Conservation (phyloP, 495 filamentous ascomycete species). For the Hypoxylon perforatum region DNA sequence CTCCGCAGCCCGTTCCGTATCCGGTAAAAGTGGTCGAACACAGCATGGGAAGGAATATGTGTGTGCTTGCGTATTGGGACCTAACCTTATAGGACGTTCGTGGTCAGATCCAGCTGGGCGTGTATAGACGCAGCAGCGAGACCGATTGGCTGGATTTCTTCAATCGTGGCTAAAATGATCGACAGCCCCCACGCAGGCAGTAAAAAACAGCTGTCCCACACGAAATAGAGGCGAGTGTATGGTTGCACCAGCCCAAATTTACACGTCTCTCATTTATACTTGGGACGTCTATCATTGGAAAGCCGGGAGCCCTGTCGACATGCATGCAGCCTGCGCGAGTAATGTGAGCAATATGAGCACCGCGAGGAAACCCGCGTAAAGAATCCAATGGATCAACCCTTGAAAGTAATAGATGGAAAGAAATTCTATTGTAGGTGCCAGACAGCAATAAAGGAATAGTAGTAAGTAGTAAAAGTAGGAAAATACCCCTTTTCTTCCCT, state of each 20-base stretch:
- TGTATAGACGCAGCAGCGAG: constrained; percentile 18
- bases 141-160: constrained; percentile 29
- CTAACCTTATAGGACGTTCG: constrained; percentile 29
- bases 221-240: constrained; percentile 15
- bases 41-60: constrained; percentile 27
- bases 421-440: no score
- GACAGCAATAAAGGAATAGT: constrained; percentile 14
- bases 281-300: constrained; percentile 24
- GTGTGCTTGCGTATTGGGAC: constrained; percentile 6
- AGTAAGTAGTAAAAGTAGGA: constrained; percentile 11
- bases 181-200: constrained; percentile 35
- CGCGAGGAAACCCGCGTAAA: no score
- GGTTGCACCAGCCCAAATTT: constrained; percentile 10
- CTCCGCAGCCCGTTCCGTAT: constrained; percentile 21
- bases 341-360: constrained; percentile 17
- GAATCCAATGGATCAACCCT: background rate
- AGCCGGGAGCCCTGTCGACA: constrained; percentile 10
- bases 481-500: constrained; percentile 12
- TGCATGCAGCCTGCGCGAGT: constrained; percentile 26
- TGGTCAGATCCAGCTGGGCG: constrained; percentile 38
- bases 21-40: constrained; percentile 38
- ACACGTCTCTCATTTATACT: constrained; percentile 22
- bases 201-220: constrained; percentile 8
- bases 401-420: background rate
- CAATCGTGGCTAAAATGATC: constrained; percentile 37